Evolutionary conservation across 495 filamentous ascomycete species (phyloP), one percentile per base, ranked within the genome.

Genomic region (Cercophora samala): DNA sequence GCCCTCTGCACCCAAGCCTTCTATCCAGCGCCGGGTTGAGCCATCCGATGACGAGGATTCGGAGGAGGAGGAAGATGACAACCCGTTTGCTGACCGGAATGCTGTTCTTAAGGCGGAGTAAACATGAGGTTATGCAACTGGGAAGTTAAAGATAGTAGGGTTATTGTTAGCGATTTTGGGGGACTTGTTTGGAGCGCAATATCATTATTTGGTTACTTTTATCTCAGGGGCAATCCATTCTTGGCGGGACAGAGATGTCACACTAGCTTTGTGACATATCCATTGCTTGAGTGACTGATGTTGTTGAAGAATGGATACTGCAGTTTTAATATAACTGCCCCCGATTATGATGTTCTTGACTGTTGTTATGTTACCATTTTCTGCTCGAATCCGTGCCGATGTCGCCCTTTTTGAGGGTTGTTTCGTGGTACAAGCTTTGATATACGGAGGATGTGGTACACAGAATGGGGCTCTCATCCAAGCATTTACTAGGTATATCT

Each of bases 11-110:
- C 78, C 76, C 21, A 85, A 80, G 64, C 78, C 78, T 18, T 64
- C 68, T 2, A 60, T 70, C 24, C 29, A 79, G 60, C 67, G 76
- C 18, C 80, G 60, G 4, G 60, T 42, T 21, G 25, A 25, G 26
- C 60, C 60, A 21, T 62, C 60, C 17, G 76, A 81, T 58, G 82
- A 84, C 46, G 78, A 82, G 24, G 82, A 84, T 15, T 78, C 82
- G 15, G 83, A 79, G 22, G 87, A 88, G 11, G 87, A 88, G 56
- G 88, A 90, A 60, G 88, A 89, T 67, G 83, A 93, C 70, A 86
- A 93, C 75, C 91, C 91, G 4, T 94, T 94, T 71, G 89, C 89
- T 18, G 90, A 94, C 74, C 82, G 83, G 11, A 92, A 93, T 78
- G 90, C 85, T 18, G 29, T 29, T 18, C 53, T 56, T 62, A 29